Evolutionary conservation across 192 early-diverging fungal genomes (phyloP).

Genomic region (Backusella morwellensis): DNA sequence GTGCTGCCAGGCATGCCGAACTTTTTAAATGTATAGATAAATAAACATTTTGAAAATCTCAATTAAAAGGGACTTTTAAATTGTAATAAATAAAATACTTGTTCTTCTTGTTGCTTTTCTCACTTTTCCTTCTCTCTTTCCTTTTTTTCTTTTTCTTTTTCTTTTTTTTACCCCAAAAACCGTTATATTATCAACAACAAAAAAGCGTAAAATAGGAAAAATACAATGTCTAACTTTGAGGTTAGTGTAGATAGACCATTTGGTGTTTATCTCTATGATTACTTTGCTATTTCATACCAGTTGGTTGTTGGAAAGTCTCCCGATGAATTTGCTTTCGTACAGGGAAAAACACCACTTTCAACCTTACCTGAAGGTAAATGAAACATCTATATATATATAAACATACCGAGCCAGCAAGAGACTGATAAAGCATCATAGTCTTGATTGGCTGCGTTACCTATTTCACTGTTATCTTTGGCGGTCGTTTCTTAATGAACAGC

Average conservation of each 20-base stretch:
- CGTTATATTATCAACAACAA: not conserved
- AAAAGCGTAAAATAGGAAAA: too few species aligned
- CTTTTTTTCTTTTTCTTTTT: not conserved
- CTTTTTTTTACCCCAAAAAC: not conserved
- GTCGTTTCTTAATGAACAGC: conserved; percentile 64
- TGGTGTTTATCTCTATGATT: conserved; percentile 48
- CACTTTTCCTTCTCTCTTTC: not conserved
- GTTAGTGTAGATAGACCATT: conserved; percentile 50
- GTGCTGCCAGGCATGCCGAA: not conserved
- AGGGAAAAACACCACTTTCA: conserved; percentile 50
- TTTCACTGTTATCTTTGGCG: conserved; percentile 76
- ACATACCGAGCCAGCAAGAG: not conserved
- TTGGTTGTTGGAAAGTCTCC: conserved; percentile 41
- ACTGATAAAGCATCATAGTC: not conserved
- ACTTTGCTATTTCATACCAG: conserved; percentile 41
- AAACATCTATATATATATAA: not conserved
- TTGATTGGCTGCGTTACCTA: conserved; percentile 45
- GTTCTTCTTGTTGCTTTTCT: not conserved
- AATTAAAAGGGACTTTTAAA: not conserved
- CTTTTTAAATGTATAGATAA: not conserved
- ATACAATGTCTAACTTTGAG: conserved; percentile 3
- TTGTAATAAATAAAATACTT: not conserved
- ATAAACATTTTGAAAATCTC: not conserved
- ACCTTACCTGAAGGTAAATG: conserved; percentile 45
- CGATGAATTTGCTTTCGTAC: conserved; percentile 42